Evolutionary conservation across 208 protist species (phyloP).

Genomic region (Acanthamoeba healyi): DNA sequence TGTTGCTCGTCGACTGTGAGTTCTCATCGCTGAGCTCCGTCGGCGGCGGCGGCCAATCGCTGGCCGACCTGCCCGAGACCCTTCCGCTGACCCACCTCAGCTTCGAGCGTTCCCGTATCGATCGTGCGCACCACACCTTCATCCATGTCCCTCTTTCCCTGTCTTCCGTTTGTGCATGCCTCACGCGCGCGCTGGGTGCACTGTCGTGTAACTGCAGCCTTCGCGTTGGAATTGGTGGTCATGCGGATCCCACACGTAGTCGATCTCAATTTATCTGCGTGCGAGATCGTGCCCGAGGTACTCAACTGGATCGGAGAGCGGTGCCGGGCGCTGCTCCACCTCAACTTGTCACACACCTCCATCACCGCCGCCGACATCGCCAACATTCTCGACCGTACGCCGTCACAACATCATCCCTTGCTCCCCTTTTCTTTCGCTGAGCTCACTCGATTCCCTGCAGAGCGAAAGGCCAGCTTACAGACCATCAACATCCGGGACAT

Average conservation of each 20-base stretch:
- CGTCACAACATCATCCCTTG: too few relatives aligned
- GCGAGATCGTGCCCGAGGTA: neutral
- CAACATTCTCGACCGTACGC: neutral
- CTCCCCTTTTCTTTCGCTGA: too few relatives aligned
- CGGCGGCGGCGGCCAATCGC: neutral
- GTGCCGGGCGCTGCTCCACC: neutral
- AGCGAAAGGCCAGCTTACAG: neutral
- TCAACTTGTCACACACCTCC: neutral
- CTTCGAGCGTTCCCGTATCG: neutral
- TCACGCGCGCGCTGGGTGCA: too few relatives aligned
- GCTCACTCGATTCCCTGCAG: too few relatives aligned
- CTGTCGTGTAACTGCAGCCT: neutral
- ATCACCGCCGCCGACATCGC: neutral
- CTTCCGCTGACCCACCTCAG: neutral
- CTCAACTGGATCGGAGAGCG: neutral
- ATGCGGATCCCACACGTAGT: neutral
- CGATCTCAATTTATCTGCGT: neutral
- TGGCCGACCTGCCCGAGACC: neutral
- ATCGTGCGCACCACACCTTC: neutral
- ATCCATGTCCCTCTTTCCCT: too few relatives aligned
- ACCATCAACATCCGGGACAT: conserved; percentile 6
- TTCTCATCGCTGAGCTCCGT: too few relatives aligned
- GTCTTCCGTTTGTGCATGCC: too few relatives aligned
- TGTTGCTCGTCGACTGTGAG: neutral
- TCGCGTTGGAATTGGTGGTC: neutral